Evolutionary conservation across 345 rosid species (phyloP), one percentile per base, ranked within the genome.

Genomic region (Clarkia xantiana): DNA sequence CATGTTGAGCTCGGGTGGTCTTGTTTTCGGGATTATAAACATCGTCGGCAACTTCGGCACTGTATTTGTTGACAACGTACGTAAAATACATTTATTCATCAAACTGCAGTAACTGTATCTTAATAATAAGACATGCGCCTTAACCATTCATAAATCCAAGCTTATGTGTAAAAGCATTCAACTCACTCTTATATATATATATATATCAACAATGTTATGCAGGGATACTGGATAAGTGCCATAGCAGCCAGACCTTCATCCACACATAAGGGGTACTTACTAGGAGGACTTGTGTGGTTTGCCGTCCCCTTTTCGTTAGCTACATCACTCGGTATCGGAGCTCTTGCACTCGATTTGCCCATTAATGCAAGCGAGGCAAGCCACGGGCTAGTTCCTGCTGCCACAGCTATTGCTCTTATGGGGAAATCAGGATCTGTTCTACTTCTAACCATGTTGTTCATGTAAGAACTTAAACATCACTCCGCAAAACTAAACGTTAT

Each of bases 141-240:
- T n/a, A n/a, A n/a, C n/a, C n/a, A n/a, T n/a, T n/a, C n/a, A n/a
- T n/a, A n/a, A n/a, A n/a, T n/a, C n/a, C n/a, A n/a, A n/a, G n/a
- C n/a, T n/a, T n/a, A n/a, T n/a, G n/a, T n/a, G n/a, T n/a, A n/a
- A n/a, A n/a, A n/a, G n/a, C n/a, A n/a, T n/a, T n/a, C n/a, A n/a
- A n/a, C n/a, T n/a, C n/a, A n/a, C n/a, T n/a, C n/a, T n/a, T n/a
- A n/a, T n/a, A n/a, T n/a, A n/a, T n/a, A n/a, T n/a, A n/a, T n/a
- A n/a, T n/a, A n/a, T n/a, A n/a, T n/a, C n/a, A n/a, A n/a, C n/a
- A n/a, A n/a, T n/a, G n/a, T n/a, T n/a, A n/a, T 39, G 13, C 42
- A 89, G 97, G 94, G 97, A 22, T 89, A 89, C 57, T 89, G 97
- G 97, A 84, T 89, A 59, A 82, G 95, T 69, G 95, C 97, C 20